Conservation (phyloP, 192 early-diverging fungal genomes). For the Backusella luteola region DNA sequence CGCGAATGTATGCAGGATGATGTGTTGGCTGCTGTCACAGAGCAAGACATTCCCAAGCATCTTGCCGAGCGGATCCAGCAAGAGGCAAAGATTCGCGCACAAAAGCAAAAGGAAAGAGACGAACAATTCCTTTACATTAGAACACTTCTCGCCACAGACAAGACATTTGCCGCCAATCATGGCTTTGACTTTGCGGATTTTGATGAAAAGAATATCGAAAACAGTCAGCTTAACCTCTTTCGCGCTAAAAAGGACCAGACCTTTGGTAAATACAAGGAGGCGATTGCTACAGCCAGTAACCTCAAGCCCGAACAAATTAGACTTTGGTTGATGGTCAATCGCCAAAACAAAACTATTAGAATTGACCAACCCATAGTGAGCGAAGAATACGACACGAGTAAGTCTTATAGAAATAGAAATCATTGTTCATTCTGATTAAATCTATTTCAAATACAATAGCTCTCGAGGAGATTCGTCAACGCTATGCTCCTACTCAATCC, state of each 20-base stretch:
- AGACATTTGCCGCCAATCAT: conserved; percentile 64
- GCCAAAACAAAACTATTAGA: conserved; percentile 90
- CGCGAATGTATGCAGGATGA: conserved; percentile 71
- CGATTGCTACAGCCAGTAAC: conserved; percentile 43
- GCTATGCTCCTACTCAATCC: conserved; percentile 22
- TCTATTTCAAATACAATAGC: neutral
- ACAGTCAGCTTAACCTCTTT: conserved; percentile 21
- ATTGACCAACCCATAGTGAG: conserved; percentile 69
- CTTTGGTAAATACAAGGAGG: conserved; percentile 50
- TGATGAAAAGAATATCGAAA: conserved; percentile 34
- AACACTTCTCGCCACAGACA: conserved; percentile 62
- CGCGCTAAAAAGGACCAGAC: conserved; percentile 61
- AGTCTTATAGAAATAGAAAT: conserved; percentile 12
- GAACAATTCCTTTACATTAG: conserved; percentile 69
- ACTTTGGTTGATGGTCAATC: conserved; percentile 83
- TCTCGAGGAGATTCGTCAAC: conserved; percentile 26
- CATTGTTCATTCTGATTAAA: neutral
- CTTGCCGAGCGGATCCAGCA: conserved; percentile 56
- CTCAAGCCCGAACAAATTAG: conserved; percentile 57
- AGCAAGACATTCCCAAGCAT: conserved; percentile 81
- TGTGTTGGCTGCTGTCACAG: conserved; percentile 64
- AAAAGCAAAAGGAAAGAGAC: conserved; percentile 62
- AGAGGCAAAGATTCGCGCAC: conserved; percentile 59
- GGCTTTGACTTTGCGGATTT: conserved; percentile 90
- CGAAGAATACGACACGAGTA: conserved; percentile 45